phyloP scores from a whole-genome alignment of 805 yeast genomes.

The Lipomyces japonicus region DNA sequence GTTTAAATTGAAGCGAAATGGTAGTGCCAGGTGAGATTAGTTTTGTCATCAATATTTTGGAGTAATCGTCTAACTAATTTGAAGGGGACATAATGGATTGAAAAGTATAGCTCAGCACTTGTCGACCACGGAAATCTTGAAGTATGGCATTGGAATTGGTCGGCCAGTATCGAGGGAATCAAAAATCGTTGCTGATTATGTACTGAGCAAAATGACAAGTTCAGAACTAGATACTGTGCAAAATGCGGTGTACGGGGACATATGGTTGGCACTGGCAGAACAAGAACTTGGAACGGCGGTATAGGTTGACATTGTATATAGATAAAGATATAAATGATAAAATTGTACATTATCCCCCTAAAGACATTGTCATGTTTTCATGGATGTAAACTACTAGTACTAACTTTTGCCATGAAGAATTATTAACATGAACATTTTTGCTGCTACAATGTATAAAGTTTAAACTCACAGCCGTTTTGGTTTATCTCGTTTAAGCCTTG shows the following conservation, averaged over 20 bases:
- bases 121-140: conserved; percentile 53
- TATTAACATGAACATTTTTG: no score
- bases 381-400: no score
- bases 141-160: conserved; percentile 75
- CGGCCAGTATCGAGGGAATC: conserved; percentile 50
- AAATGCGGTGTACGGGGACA: conserved; percentile 28
- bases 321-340: no score
- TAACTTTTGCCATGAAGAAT: no score
- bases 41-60: neutral
- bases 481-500: no score
- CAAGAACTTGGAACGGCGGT: no score
- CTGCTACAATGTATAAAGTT: no score
- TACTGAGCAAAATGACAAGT: conserved; percentile 51
- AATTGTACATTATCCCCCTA: no score
- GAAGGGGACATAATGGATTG: conserved; percentile 82
- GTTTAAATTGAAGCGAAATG: conserved; percentile 56
- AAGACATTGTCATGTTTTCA: no score
- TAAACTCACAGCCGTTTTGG: no score
- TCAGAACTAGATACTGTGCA: conserved; percentile 46
- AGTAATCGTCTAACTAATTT: neutral
- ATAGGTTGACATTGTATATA: no score
- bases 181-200: conserved; percentile 55
- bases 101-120: conserved; percentile 49
- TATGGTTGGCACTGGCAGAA: conserved; percentile 11
- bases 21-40: conserved; percentile 45